These are phyloP conservation scores for Posidonia oceanica DNA, from an alignment of 116 monocot species.

Conservation along the genomic window DNA sequence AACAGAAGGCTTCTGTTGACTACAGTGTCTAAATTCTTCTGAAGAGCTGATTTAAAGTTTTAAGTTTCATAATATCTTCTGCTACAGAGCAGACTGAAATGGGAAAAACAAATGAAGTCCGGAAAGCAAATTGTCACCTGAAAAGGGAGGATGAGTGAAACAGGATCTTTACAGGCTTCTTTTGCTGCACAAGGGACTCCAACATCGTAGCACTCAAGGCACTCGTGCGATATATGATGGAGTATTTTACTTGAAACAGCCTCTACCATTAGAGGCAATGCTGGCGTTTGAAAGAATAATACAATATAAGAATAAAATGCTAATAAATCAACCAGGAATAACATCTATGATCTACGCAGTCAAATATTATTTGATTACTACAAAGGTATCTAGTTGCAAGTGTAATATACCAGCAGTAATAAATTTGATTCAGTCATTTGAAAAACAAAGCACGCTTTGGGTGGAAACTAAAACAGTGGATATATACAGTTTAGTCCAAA, in stretches of 20 bases:
- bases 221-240: constrained; percentile 72
- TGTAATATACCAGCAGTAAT: too few species aligned
- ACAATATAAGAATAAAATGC: background rate
- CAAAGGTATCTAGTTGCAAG: background rate
- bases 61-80: background rate
- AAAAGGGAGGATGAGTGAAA: constrained; percentile 78
- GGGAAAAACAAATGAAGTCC: background rate
- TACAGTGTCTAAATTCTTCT: too few species aligned
- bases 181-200: constrained; percentile 76
- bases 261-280: constrained; percentile 67
- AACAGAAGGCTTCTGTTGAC: too few species aligned
- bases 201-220: constrained; percentile 79
- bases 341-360: background rate
- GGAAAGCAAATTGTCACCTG: constrained; percentile 34
- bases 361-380: constrained; percentile 1
- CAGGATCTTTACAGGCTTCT: constrained; percentile 59
- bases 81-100: background rate
- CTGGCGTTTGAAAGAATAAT: constrained; percentile 21
- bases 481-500: too few species aligned
- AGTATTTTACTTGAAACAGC: constrained; percentile 48
- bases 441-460: too few species aligned
- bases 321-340: background rate
- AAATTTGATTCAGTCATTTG: too few species aligned
- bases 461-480: too few species aligned
- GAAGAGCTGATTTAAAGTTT: background rate